phyloP scores from a whole-genome alignment of 2,329 filamentous ascomycete genomes.

The Talaromyces piceae region DNA sequence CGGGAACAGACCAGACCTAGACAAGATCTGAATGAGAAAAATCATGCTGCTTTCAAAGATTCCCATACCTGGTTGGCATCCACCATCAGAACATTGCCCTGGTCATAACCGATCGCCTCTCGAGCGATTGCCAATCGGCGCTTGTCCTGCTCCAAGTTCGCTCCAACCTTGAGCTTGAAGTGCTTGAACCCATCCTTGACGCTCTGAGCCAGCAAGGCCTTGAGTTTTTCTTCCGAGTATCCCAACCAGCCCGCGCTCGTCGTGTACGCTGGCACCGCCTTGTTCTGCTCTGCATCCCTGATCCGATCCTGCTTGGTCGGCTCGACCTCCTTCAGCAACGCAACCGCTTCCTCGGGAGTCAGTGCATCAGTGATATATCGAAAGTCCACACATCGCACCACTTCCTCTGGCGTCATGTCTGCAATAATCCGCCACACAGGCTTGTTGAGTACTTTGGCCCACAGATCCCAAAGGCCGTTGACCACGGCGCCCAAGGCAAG shows the following conservation, averaged over 20 bases:
- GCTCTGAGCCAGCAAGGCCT: conserved; percentile 63
- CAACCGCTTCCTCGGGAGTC: conserved; percentile 73
- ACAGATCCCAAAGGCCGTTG: conserved; percentile 92
- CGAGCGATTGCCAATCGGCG: conserved; percentile 65
- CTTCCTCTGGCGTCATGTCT: conserved; percentile 82
- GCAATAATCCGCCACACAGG: conserved; percentile 86
- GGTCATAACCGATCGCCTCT: conserved; percentile 73
- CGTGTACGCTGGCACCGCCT: conserved; percentile 82
- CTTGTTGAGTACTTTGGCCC: conserved; percentile 78
- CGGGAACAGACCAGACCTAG: conserved; percentile 74
- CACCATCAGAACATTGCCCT: conserved; percentile 80
- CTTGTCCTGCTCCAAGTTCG: conserved; percentile 63
- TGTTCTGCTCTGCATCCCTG: conserved; percentile 62
- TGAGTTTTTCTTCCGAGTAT: conserved; percentile 83
- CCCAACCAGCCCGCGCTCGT: conserved; percentile 89
- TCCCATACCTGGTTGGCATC: conserved; percentile 71
- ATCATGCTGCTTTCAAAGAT: background rate
- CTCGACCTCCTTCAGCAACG: conserved; percentile 60
- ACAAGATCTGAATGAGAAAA: background rate
- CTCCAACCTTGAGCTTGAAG: conserved; percentile 89
- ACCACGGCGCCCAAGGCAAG: conserved; percentile 82
- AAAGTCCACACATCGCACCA: conserved; percentile 86
- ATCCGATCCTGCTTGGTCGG: conserved; percentile 63
- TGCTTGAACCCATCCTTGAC: conserved; percentile 69
- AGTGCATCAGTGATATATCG: conserved; percentile 91